Evolutionary conservation across 202 grass and related monocot genomes (phyloP).

Genomic region (Dendrocalamus latiflorus): DNA sequence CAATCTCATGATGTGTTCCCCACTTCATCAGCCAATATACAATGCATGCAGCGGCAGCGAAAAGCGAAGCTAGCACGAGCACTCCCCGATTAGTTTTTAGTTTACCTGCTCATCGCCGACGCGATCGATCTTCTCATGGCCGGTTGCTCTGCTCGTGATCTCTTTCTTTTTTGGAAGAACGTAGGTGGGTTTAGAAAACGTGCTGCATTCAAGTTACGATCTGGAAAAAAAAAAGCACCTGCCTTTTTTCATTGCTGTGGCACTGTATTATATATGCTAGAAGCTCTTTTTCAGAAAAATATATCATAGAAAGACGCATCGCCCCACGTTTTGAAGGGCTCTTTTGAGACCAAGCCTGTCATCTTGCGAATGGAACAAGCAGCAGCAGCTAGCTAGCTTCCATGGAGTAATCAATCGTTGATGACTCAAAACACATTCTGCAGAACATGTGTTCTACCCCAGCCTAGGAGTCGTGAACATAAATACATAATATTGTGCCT

Average conservation of each 20-base stretch:
- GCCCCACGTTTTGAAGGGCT: background rate
- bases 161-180: background rate
- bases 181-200: background rate
- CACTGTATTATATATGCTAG: too few relatives aligned
- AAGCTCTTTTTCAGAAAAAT: too few relatives aligned
- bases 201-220: background rate
- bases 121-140: background rate
- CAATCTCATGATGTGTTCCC: conserved; percentile 16
- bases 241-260: too few relatives aligned
- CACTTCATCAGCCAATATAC: background rate
- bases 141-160: background rate
- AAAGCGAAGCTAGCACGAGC: background rate
- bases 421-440: background rate
- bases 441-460: background rate
- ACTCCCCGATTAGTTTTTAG: background rate
- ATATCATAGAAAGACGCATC: too few relatives aligned
- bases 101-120: conserved; percentile 34
- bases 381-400: background rate
- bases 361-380: background rate
- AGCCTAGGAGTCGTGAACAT: background rate
- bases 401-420: background rate
- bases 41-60: background rate
- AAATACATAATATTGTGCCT: too few relatives aligned
- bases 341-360: background rate
- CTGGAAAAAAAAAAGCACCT: background rate